Conservation (phyloP, 2,329 filamentous ascomycete genomes). For the Diplocarpon rosae region DNA sequence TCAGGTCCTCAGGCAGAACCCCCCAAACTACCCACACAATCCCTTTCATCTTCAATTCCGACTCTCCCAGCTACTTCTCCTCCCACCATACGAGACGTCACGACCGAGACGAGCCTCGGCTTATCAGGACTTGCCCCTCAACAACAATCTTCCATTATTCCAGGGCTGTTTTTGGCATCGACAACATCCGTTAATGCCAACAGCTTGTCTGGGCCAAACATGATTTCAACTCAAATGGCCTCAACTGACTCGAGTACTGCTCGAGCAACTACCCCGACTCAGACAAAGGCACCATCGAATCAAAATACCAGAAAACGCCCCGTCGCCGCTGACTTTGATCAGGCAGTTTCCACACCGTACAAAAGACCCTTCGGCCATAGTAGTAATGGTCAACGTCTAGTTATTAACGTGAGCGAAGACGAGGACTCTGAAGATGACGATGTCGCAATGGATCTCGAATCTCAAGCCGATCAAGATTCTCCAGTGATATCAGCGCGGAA, state of each 20-base stretch:
- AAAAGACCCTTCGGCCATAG: conserved; percentile 52
- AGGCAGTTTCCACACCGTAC: conserved; percentile 30
- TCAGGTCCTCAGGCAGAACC: conserved; percentile 4
- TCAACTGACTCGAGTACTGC: no score
- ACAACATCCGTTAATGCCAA: background rate
- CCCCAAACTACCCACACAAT: conserved; percentile 1
- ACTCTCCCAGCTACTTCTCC: background rate
- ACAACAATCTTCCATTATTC: conserved; percentile 13
- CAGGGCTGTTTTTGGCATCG: conserved; percentile 24
- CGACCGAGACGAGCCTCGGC: no score
- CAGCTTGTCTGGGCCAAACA: background rate
- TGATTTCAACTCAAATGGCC: no score
- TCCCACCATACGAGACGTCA: no score
- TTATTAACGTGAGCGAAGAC: conserved; percentile 80
- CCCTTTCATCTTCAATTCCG: background rate
- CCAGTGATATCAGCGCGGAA: conserved; percentile 15
- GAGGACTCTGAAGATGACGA: conserved; percentile 51
- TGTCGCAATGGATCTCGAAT: conserved; percentile 53
- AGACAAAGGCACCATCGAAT: conserved; percentile 1
- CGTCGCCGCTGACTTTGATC: conserved; percentile 60
- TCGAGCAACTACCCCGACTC: background rate
- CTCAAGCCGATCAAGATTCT: conserved; percentile 38
- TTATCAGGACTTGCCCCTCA: background rate
- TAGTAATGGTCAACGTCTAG: conserved; percentile 49
- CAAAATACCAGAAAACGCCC: conserved; percentile 41